These are phyloP conservation scores for Hirsutella minnesotensis DNA, from an alignment of 2,329 filamentous ascomycete genomes.

Conservation along the genomic window DNA sequence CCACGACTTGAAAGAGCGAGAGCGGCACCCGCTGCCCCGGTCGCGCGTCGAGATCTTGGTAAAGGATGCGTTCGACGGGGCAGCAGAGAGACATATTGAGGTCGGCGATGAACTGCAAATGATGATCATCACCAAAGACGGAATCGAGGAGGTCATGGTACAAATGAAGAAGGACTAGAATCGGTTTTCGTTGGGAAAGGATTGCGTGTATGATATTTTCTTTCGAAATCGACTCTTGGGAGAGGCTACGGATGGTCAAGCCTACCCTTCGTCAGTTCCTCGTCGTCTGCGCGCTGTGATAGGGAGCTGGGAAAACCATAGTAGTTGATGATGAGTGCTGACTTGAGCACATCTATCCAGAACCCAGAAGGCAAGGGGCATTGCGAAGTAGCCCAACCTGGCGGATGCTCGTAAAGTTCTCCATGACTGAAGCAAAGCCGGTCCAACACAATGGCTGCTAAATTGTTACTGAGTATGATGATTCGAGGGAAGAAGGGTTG, in stretches of 20 bases:
- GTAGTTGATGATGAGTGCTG: background rate
- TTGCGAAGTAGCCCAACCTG: no score
- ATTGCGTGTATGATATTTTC: slow-evolving; percentile 19
- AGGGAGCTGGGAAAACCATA: background rate
- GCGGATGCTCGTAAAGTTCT: no score
- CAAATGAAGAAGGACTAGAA: slow-evolving; percentile 80
- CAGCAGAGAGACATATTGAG: slow-evolving; percentile 97
- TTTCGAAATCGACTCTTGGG: slow-evolving; percentile 1
- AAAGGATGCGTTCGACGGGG: slow-evolving; percentile 95
- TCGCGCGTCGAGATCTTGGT: slow-evolving; percentile 75
- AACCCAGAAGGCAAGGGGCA: no score
- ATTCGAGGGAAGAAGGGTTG: no score
- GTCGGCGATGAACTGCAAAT: slow-evolving; percentile 95
- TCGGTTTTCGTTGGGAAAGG: background rate
- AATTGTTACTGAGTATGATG: no score
- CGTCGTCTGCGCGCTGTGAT: background rate
- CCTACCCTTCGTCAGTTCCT: background rate
- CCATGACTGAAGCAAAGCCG: no score
- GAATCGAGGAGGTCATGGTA: slow-evolving; percentile 74
- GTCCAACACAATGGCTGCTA: no score
- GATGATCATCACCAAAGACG: slow-evolving; percentile 79
- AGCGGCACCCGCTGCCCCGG: slow-evolving; percentile 57
- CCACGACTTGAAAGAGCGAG: slow-evolving; percentile 63
- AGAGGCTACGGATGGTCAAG: background rate
- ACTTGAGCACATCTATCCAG: no score